Percentiles rank a stretch among this genome's conserved stretches.
phyloP scores from a whole-genome alignment of 129 eudicot genomes.

The Tagetes erecta region DNA sequence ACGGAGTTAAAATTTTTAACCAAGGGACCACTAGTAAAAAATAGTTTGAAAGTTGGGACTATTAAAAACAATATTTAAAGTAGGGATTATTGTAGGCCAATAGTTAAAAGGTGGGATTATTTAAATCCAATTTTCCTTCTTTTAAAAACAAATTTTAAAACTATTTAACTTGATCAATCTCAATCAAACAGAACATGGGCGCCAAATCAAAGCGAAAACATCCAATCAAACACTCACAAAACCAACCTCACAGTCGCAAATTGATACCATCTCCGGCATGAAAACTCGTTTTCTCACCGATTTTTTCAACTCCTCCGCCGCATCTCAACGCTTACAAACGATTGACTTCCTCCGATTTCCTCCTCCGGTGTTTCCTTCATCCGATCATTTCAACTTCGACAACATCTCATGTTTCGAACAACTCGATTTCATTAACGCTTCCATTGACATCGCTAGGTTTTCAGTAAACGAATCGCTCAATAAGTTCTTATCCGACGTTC shows the following conservation, averaged over 20 bases:
- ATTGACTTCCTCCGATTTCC: slow-evolving; percentile 72
- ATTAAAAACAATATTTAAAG: no score
- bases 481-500: slow-evolving; percentile 62
- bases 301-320: slow-evolving; percentile 46
- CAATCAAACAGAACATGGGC: not conserved
- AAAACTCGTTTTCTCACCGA: slow-evolving; percentile 77
- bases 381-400: slow-evolving; percentile 30
- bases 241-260: not conserved
- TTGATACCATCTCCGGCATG: slow-evolving; percentile 43
- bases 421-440: slow-evolving; percentile 23
- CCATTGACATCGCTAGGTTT: slow-evolving; percentile 42
- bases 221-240: not conserved
- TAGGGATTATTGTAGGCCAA: no score
- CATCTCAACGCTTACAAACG: slow-evolving; percentile 37
- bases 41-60: no score
- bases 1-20: no score
- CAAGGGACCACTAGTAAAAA: no score
- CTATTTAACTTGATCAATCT: no score
- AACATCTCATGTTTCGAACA: slow-evolving; percentile 42
- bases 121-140: no score
- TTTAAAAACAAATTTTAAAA: no score
- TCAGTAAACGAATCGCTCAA: slow-evolving; percentile 55
- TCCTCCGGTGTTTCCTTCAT: slow-evolving; percentile 51
- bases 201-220: slow-evolving; percentile 4
- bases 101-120: no score